These are phyloP conservation scores for Lathyrus sativus DNA, from an alignment of 306 rosid species.

Conservation along the genomic window DNA sequence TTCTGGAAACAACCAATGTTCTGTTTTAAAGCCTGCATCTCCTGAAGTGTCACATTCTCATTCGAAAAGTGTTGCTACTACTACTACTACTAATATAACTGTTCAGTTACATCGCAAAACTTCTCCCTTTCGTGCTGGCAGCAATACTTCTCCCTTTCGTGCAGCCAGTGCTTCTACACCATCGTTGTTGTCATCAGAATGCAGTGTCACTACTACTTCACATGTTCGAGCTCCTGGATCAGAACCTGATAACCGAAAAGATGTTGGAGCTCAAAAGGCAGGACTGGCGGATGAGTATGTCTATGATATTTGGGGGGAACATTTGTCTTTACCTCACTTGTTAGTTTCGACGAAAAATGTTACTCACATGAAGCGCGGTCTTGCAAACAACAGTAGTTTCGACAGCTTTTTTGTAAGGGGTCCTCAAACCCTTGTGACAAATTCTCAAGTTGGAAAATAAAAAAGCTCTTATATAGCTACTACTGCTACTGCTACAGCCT, in stretches of 20 bases:
- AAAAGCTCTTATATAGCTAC: slow-evolving; percentile 12
- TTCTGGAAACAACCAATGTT: slow-evolving; percentile 40
- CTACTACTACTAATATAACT: slow-evolving; percentile 33
- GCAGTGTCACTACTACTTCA: slow-evolving; percentile 44
- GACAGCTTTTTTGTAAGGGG: slow-evolving; percentile 90
- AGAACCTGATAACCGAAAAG: slow-evolving; percentile 45
- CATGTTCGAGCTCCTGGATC: slow-evolving; percentile 84
- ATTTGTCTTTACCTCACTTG: slow-evolving; percentile 77
- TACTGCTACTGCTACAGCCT: background rate
- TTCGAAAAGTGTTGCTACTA: slow-evolving; percentile 21
- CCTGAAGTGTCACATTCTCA: slow-evolving; percentile 45
- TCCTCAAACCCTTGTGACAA: slow-evolving; percentile 64
- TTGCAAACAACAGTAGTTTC: slow-evolving; percentile 49
- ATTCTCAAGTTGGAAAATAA: slow-evolving; percentile 44
- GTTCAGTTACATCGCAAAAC: slow-evolving; percentile 55
- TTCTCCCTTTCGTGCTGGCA: slow-evolving; percentile 36
- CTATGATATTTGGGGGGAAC: slow-evolving; percentile 97
- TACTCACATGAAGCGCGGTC: slow-evolving; percentile 53
- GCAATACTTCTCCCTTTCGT: slow-evolving; percentile 54
- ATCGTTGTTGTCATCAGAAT: slow-evolving; percentile 44
- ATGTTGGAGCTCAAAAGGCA: slow-evolving; percentile 43
- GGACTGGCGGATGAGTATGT: slow-evolving; percentile 60
- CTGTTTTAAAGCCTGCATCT: slow-evolving; percentile 40
- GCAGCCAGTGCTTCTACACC: slow-evolving; percentile 40
- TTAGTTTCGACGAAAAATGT: slow-evolving; percentile 53